Percentiles rank a stretch among this genome's conserved stretches.
phyloP scores from a whole-genome alignment of 2,329 filamentous ascomycete genomes.

The Achaetomium macrosporum region DNA sequence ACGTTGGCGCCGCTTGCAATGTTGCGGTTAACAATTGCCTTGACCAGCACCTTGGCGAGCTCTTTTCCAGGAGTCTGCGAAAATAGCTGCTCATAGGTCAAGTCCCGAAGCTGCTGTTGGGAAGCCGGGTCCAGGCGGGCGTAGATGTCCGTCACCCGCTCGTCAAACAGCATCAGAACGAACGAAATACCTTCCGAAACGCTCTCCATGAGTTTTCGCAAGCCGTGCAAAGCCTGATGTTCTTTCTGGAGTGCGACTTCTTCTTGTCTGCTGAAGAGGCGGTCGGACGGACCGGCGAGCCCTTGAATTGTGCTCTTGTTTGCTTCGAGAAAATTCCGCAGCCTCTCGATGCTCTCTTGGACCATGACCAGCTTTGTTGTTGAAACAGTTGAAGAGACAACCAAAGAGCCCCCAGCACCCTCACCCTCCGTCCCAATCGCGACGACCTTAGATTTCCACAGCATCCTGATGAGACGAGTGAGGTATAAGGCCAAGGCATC shows the following conservation, averaged over 20 bases:
- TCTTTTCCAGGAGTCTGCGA: conserved; percentile 73
- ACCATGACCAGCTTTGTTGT: conserved; percentile 65
- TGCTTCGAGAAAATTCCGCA: conserved; percentile 76
- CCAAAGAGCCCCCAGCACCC: conserved; percentile 54
- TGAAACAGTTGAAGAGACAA: conserved; percentile 61
- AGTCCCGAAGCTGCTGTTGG: conserved; percentile 61
- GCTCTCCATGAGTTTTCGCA: conserved; percentile 79
- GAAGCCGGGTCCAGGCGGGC: conserved; percentile 64
- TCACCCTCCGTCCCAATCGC: conserved; percentile 41
- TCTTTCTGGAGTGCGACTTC: conserved; percentile 90
- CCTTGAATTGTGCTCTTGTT: conserved; percentile 93
- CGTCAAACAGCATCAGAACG: conserved; percentile 88
- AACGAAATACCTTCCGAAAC: conserved; percentile 97
- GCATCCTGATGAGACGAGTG: conserved; percentile 74
- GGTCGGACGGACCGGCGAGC: conserved; percentile 79
- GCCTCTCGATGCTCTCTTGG: conserved; percentile 71
- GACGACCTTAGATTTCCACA: conserved; percentile 81
- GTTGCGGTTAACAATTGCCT: conserved; percentile 95
- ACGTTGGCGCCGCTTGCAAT: conserved; percentile 96
- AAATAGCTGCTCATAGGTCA: conserved; percentile 88
- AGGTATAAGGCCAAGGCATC: conserved; percentile 85
- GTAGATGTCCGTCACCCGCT: conserved; percentile 84
- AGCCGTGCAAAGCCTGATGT: conserved; percentile 81
- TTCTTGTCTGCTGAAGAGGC: conserved; percentile 75
- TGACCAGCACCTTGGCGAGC: conserved; percentile 88